Evolutionary conservation across 2,329 filamentous ascomycete genomes (phyloP), one percentile per base, ranked within the genome.

Genomic region (Diplodia intermedia): DNA sequence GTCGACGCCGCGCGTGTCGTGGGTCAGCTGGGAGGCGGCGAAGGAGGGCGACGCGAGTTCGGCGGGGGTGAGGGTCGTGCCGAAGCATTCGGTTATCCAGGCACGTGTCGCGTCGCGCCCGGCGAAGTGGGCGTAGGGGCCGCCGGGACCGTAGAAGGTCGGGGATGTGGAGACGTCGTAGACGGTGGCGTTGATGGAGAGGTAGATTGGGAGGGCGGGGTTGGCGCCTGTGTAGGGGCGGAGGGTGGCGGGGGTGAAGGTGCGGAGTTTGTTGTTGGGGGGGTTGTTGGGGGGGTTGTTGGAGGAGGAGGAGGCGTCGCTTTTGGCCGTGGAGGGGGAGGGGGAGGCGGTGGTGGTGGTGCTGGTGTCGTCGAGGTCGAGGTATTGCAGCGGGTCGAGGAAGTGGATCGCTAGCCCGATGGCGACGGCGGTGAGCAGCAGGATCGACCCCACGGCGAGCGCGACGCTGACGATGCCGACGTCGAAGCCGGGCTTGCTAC

Each of bases 1-100:
- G 15, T 75, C 67, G 3, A 76, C 67, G 55, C 71, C 73, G 38
- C 23, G 73, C 70, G 66, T 75, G 62, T n/a, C 71, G 65, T 69
- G 69, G 71, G 72, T 73, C 38, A 75, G 72, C 55, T 76, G 73
- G 9, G 43, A 12, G 0, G 12, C 23, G 0, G 20, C 36, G 33
- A 33, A 33, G 53, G 14, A 15, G 2, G 15, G 23, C 18, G 26
- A 20, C 14, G 54, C 9, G 4, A 12, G 36, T 2, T 26, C 18
- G 15, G 1, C 8, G 26, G 40, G 14, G n/a, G 57, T 43, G 15
- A 50, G 23, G 8, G 23, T 26, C 9, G 69, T 57, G 8, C 74
- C 74, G 72, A 74, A 76, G 71, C 75, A 76, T 62, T 74, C 73
- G 12, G 75, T 75, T 3, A 76, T 69, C 73, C 73, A 76, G 49